Conservation (phyloP, 2,329 filamentous ascomycete species). For the Neopestalotiopsis sp. region DNA sequence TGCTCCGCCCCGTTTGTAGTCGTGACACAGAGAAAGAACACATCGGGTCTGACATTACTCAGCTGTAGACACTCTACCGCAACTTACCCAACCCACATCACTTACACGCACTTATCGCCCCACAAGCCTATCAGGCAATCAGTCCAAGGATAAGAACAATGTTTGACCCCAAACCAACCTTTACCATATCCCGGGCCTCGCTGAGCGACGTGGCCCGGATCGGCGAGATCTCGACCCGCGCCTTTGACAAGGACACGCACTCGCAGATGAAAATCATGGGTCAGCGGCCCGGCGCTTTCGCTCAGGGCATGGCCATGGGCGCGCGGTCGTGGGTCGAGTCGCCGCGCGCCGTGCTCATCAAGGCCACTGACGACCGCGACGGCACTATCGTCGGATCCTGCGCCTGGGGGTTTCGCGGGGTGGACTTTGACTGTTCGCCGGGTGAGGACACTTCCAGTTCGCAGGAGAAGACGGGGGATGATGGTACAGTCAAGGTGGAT, state of each 20-base stretch:
- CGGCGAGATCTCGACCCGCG: conserved; percentile 34
- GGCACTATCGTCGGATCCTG: conserved; percentile 39
- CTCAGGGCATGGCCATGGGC: conserved; percentile 28
- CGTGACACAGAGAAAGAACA: neutral
- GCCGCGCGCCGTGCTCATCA: conserved; percentile 35
- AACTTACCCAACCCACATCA: neutral
- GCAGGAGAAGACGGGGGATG: conserved; percentile 21
- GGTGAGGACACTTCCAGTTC: neutral
- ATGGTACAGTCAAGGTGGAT: conserved; percentile 2
- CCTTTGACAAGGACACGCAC: conserved; percentile 38
- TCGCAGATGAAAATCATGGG: conserved; percentile 41
- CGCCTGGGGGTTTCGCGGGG: conserved; percentile 39
- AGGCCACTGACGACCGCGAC: conserved; percentile 37
- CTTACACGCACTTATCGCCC: neutral
- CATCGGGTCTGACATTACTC: neutral
- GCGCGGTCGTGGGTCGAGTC: conserved; percentile 29
- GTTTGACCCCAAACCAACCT: conserved; percentile 17
- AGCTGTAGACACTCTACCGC: neutral
- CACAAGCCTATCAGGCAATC: neutral
- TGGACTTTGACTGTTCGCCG: conserved; percentile 28
- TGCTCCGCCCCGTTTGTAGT: neutral
- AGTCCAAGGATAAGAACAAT: neutral
- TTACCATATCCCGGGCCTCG: conserved; percentile 29
- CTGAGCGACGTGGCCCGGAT: conserved; percentile 38
- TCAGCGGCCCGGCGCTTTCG: conserved; percentile 35